phyloP scores from a whole-genome alignment of 257 asterid species.

The Solanum sejunctum region DNA sequence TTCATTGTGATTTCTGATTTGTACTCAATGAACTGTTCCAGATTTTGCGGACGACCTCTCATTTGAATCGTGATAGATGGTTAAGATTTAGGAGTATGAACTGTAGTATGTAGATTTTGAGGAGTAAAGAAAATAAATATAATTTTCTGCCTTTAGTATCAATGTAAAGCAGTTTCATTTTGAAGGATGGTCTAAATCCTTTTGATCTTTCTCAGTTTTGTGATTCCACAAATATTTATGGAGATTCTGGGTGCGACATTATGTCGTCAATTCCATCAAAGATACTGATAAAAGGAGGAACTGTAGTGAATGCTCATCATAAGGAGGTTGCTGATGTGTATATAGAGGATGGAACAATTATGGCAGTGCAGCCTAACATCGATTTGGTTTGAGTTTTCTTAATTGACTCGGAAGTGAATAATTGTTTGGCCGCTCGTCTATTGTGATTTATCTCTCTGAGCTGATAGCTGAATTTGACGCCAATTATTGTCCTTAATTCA shows the following conservation, averaged over 20 bases:
- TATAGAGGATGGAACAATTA: slow-evolving; percentile 65
- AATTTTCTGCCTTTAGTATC: neutral
- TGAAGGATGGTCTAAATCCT: neutral
- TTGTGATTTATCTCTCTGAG: neutral
- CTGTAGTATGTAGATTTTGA: neutral
- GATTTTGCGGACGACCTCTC: neutral
- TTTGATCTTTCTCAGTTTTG: slow-evolving; percentile 34
- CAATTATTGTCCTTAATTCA: neutral
- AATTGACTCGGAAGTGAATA: neutral
- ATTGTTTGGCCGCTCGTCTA: neutral
- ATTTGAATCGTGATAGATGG: neutral
- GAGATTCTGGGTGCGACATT: slow-evolving; percentile 33
- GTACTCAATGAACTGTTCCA: neutral
- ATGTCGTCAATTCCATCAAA: slow-evolving; percentile 26
- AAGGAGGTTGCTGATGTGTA: slow-evolving; percentile 81
- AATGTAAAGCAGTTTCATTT: neutral
- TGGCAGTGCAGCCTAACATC: slow-evolving; percentile 48
- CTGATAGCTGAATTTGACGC: neutral
- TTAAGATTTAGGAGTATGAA: neutral
- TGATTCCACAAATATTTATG: slow-evolving; percentile 32
- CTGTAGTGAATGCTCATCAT: slow-evolving; percentile 87
- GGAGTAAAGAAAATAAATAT: neutral
- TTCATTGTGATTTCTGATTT: neutral
- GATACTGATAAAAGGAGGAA: slow-evolving; percentile 86
- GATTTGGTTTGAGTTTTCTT: neutral